Base-by-base conservation (phyloP, 2,329 filamentous ascomycete species). In the Pestalotiopsis sp. region DNA sequence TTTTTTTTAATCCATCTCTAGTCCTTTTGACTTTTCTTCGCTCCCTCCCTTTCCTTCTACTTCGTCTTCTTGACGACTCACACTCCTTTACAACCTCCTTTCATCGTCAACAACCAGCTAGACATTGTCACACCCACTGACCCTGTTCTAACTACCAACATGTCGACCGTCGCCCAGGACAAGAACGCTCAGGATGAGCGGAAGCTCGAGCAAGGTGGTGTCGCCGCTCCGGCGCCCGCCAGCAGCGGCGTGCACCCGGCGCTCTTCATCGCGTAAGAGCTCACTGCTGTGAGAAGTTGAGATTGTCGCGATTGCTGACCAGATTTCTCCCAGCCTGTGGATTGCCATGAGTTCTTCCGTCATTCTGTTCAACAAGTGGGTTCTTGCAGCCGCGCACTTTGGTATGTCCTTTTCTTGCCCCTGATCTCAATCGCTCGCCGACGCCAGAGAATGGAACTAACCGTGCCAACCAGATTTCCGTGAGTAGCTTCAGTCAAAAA, bases 331-430 rank as follows among this genome's bases (percentile, higher is more conserved):
- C 67, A 87, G 85, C 66, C 87, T 89, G 74, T 97, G 94, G 94
- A 97, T 97, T 74, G 85, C 93, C 72, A 87, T 97, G 77, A 95
- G 92, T 75, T 95, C 93, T 71, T 86, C 88, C 75, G 94, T 95
- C 71, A 97, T 97, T 78, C 83, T 97, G 70, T 97, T 97, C 86
- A 97, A 97, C 86, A 97, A 97, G 84, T 95, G 92, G 88, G 89
- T 97, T 66, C 86, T 97, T 68, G 89, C 93, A 77, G 90, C 87
- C 68, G 87, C 88, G 75, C 86, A 91, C 68, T 95, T 95, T 80
- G 86, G 91, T 93, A 84, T 84, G 91, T 59, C 10, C 22, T 24
- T 22, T 40, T 30, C 60, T 48, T 30, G 10, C 14, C 64, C 63
- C 40, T 20, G 9, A 24, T 24, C 14, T 14, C 24, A 13, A 55